A percentile compares a stretch with the other conserved stretches of the same genome.
Evolutionary conservation across 306 rosid species (phyloP).

Genomic region (Dicorynia guianensis): DNA sequence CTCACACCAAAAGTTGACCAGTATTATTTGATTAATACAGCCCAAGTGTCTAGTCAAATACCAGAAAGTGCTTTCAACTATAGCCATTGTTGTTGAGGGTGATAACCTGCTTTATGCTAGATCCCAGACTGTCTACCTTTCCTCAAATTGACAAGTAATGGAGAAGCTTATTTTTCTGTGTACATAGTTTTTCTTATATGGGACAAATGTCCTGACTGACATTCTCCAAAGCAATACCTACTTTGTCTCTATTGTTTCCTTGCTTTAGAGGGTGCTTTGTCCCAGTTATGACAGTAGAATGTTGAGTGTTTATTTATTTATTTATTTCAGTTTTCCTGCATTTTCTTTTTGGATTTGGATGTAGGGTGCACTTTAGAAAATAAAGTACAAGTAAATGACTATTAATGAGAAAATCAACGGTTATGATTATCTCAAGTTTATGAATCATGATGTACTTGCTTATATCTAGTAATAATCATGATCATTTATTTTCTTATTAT

Average conservation of each 20-base stretch:
- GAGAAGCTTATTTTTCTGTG: neutral
- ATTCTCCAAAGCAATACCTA: neutral
- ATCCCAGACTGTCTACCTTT: neutral
- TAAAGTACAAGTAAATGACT: too few relatives aligned
- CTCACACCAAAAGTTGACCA: neutral
- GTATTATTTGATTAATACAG: neutral
- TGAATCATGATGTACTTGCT: too few relatives aligned
- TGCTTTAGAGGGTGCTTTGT: neutral
- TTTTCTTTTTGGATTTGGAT: conserved; percentile 18
- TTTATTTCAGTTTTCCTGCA: neutral
- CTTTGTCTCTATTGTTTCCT: conserved; percentile 4
- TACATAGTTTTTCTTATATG: neutral
- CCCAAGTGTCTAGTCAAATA: neutral
- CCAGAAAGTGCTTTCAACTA: neutral
- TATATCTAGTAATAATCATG: too few relatives aligned
- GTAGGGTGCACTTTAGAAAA: too few relatives aligned
- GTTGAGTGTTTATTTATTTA: conserved; percentile 7
- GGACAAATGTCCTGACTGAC: neutral
- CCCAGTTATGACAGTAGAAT: neutral
- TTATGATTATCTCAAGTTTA: too few relatives aligned
- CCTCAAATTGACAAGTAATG: neutral
- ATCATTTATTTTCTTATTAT: too few relatives aligned
- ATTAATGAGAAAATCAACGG: too few relatives aligned
- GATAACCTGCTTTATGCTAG: neutral
- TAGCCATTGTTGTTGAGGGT: neutral